Base-by-base conservation (phyloP, 257 asterid species). In the Solanum dulcamara region DNA sequence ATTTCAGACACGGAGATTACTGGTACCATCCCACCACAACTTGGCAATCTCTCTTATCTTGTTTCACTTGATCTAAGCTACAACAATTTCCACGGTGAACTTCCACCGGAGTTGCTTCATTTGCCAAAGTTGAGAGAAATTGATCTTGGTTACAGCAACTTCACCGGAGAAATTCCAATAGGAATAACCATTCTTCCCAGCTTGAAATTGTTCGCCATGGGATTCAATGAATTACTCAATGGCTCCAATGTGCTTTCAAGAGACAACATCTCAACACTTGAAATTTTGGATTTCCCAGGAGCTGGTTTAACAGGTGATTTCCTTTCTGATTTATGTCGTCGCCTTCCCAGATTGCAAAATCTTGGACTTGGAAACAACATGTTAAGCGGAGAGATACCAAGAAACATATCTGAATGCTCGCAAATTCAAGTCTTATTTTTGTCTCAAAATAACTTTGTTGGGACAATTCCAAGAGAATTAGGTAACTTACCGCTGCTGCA, bases 31-130 rank as follows among this genome's bases (percentile, higher is more conserved):
- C 83, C 92, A 8, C 88, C 88, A 4, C 67, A 84, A 1, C n/a
- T 90, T 42, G 91, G 92, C 53, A 87, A 90, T 66, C 86, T 90
- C 13, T 88, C 90, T 1, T 90, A 87, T 85, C 91, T 91, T 12
- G 82, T 51, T 38, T 84, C 82, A 10, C 85, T 90, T 3, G 88
- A 88, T 24, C 46, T 89, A 50, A 85, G 90, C 11, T 0, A 40
- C 32, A 90, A 88, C 51, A 17, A 42, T 30, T 81, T 88, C 85
- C 72, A 64, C 3, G 91, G 89, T 37, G 46, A 51, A 20, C 57
- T 90, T 13, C 88, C 89, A 15, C 17, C 10, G 0, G 89, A 86
- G 28, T 66, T 90, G 5, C n/a, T 85, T 22, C 74, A 44, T 38
- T 85, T 87, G 59, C 42, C 44, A 3, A 40, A 6, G 4, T 40